Conservation (phyloP, 2,329 filamentous ascomycete genomes). For the Aspergillus hiratsukae region DNA sequence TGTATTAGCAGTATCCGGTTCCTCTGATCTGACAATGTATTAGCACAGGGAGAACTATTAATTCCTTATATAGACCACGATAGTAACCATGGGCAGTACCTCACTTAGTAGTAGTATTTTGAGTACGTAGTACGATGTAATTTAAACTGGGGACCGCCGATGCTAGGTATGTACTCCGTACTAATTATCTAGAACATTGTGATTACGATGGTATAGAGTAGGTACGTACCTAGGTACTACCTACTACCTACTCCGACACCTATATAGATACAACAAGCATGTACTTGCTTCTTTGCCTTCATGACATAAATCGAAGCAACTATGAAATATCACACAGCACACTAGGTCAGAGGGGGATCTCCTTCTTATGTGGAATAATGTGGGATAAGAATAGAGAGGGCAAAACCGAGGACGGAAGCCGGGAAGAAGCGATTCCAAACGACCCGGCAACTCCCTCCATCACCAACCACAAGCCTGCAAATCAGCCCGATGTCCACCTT, state of each 20-base stretch:
- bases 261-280: neutral
- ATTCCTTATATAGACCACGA: no score
- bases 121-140: neutral
- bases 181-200: neutral
- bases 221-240: neutral
- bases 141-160: neutral
- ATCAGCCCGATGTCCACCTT: conserved; percentile 11
- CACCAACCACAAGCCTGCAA: conserved; percentile 12
- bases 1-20: neutral
- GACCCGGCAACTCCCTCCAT: conserved; percentile 4
- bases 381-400: neutral
- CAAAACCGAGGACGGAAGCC: conserved; percentile 6
- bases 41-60: neutral
- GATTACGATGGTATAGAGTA: neutral
- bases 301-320: neutral
- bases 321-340: neutral
- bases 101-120: neutral
- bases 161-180: no score
- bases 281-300: neutral
- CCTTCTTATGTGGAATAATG: neutral
- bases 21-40: neutral
- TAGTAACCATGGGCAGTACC: no score
- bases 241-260: no score
- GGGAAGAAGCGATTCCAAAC: conserved; percentile 16
- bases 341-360: neutral